These are phyloP conservation scores for Biscogniauxia mediterranea DNA, from an alignment of 2,329 filamentous ascomycete species.

Conservation along the genomic window DNA sequence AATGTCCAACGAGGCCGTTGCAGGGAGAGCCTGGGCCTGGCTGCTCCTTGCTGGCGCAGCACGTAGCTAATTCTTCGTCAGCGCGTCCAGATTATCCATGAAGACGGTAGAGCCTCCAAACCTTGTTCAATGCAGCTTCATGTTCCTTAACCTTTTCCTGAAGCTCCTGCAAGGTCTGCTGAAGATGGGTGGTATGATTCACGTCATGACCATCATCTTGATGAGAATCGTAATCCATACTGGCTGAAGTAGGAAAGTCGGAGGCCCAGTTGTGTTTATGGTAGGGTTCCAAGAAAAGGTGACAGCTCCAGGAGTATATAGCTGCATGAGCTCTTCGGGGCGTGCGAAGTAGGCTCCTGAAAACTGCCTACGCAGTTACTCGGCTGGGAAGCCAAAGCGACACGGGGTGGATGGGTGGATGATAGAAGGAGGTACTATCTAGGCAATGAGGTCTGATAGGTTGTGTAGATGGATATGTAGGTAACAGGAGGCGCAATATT, in stretches of 20 bases:
- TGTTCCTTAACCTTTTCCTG: conserved; percentile 56
- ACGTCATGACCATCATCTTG: conserved; percentile 34
- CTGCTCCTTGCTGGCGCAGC: conserved; percentile 13
- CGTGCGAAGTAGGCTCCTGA: no score
- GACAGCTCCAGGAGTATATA: neutral
- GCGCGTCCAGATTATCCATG: conserved; percentile 1
- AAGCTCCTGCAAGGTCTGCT: conserved; percentile 66
- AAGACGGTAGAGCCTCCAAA: conserved; percentile 22
- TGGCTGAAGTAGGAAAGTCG: conserved; percentile 2
- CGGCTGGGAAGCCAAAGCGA: no score
- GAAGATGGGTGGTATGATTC: conserved; percentile 54
- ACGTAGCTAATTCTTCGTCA: conserved; percentile 20
- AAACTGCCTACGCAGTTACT: no score
- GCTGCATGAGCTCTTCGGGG: neutral
- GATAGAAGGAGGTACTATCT: neutral
- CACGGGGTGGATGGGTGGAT: no score
- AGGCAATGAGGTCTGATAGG: no score
- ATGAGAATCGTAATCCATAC: conserved; percentile 30
- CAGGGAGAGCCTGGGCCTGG: conserved; percentile 18
- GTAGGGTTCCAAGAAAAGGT: conserved; percentile 3
- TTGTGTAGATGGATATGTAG: no score
- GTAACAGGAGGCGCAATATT: neutral
- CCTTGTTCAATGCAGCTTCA: conserved; percentile 48
- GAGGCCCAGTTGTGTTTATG: conserved; percentile 1
- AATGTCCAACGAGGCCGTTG: conserved; percentile 40